These are phyloP conservation scores for Leptographium galeiforme DNA, from an alignment of 2,329 filamentous ascomycete genomes.

Conservation along the genomic window DNA sequence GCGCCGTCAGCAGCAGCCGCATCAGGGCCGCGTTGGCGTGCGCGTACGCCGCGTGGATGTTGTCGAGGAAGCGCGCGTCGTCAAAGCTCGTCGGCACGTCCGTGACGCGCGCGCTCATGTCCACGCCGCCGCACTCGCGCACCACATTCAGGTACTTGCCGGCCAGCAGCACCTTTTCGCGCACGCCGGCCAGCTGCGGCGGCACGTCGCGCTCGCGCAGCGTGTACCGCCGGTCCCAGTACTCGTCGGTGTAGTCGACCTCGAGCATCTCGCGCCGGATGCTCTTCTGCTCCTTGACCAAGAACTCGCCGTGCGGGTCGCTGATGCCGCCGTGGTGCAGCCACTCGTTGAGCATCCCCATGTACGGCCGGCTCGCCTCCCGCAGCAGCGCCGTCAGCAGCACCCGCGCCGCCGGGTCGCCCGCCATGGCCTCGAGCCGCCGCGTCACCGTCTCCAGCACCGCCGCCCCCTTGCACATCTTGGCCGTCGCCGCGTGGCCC, in stretches of 20 bases:
- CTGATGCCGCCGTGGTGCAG: constrained; percentile 90
- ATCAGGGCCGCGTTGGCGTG: constrained; percentile 91
- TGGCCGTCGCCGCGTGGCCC: constrained; percentile 71
- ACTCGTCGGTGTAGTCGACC: constrained; percentile 96
- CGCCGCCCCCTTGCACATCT: constrained; percentile 91
- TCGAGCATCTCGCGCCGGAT: constrained; percentile 83
- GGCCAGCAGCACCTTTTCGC: constrained; percentile 86
- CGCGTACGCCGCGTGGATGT: constrained; percentile 89
- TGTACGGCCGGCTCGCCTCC: constrained; percentile 87
- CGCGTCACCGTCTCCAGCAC: constrained; percentile 81
- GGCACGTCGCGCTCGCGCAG: constrained; percentile 84
- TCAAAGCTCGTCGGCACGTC: constrained; percentile 90
- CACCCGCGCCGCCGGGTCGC: constrained; percentile 75
- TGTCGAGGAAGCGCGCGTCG: constrained; percentile 82
- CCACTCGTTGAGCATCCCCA: constrained; percentile 98
- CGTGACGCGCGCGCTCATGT: constrained; percentile 75
- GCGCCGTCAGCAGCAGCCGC: constrained; percentile 80
- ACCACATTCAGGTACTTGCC: constrained; percentile 98
- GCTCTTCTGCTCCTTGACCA: constrained; percentile 91
- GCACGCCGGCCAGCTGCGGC: constrained; percentile 78
- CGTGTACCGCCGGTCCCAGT: constrained; percentile 97
- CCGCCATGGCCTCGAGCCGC: constrained; percentile 77
- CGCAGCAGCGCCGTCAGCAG: constrained; percentile 70
- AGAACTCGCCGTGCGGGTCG: constrained; percentile 85
- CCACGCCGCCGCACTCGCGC: constrained; percentile 88